Evolutionary conservation across 305 asterid species (phyloP).

Genomic region (Fraxinus sp.): DNA sequence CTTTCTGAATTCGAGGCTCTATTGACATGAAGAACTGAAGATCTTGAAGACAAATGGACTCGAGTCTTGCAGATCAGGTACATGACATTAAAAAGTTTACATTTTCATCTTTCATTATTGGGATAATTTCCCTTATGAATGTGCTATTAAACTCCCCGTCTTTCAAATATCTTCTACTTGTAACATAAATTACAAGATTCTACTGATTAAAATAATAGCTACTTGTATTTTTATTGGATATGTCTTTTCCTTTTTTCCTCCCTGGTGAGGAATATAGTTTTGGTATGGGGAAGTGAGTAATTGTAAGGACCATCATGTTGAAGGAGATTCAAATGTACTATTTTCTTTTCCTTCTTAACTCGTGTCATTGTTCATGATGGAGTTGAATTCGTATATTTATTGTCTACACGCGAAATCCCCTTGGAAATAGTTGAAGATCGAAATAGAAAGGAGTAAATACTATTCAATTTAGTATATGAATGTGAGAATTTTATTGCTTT

Average conservation of each 20-base stretch:
- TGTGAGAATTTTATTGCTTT: no score
- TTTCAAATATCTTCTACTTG: slow-evolving; percentile 24
- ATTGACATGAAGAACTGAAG: neutral
- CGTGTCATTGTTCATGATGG: neutral
- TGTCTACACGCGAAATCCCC: neutral
- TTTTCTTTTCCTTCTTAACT: neutral
- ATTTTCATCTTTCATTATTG: neutral
- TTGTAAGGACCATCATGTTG: slow-evolving; percentile 17
- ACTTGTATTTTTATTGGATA: slow-evolving; percentile 25
- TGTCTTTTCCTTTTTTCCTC: neutral
- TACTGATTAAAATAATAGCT: slow-evolving; percentile 10
- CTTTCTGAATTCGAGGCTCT: slow-evolving; percentile 20
- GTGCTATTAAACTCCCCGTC: slow-evolving; percentile 8
- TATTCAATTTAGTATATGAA: neutral
- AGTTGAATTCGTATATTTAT: neutral
- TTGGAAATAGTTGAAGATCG: neutral
- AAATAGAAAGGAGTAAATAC: neutral
- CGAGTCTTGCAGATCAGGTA: slow-evolving; percentile 9
- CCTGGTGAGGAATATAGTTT: neutral
- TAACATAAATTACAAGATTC: slow-evolving; percentile 23
- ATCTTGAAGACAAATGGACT: slow-evolving; percentile 6
- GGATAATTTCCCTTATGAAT: neutral
- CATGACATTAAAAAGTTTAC: neutral
- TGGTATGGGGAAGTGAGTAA: neutral
- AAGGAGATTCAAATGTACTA: slow-evolving; percentile 5